Conservation (phyloP, 2,329 filamentous ascomycete species). For the Sarocladiaceae sp. region DNA sequence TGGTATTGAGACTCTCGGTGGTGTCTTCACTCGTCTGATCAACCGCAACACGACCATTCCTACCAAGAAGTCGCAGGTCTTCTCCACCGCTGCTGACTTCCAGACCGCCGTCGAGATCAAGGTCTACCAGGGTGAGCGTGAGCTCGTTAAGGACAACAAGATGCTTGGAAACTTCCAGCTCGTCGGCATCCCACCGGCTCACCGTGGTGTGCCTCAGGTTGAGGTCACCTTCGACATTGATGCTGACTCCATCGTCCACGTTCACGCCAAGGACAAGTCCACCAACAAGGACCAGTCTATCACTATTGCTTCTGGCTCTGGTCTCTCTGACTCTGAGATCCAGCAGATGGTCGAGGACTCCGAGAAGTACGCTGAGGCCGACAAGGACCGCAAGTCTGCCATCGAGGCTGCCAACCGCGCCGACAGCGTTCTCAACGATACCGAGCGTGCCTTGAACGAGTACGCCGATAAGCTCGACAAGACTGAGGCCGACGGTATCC, state of each 20-base stretch:
- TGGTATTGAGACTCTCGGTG: conserved; percentile 96
- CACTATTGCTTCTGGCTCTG: conserved; percentile 95
- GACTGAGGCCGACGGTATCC: conserved; percentile 86
- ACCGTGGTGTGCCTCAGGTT: conserved; percentile 92
- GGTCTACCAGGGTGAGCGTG: conserved; percentile 99
- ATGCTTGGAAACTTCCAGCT: conserved; percentile 99
- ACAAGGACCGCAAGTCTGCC: conserved; percentile 93
- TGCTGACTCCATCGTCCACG: conserved; percentile 95
- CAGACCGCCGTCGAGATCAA: conserved; percentile 99
- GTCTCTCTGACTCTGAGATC: conserved; percentile 92
- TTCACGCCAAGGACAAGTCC: conserved; percentile 98
- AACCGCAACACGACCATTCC: conserved; percentile 99
- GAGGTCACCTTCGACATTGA: conserved; percentile 99
- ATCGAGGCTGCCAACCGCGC: conserved; percentile 98
- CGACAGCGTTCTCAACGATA: conserved; percentile 94
- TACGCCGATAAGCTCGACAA: conserved; percentile 96
- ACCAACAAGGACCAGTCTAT: conserved; percentile 99
- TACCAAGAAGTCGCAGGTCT: conserved; percentile 98
- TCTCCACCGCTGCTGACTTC: conserved; percentile 97
- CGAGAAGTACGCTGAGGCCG: conserved; percentile 89
- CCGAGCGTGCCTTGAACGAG: conserved; percentile 97
- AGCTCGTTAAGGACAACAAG: conserved; percentile 98
- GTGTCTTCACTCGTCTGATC: conserved; percentile 97
- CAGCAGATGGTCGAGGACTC: conserved; percentile 97
- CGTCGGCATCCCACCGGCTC: conserved; percentile 91